Evolutionary conservation across 108 stramenopile species (phyloP), one percentile per base, ranked within the genome.

Genomic region (Discostella stelligeroides): DNA sequence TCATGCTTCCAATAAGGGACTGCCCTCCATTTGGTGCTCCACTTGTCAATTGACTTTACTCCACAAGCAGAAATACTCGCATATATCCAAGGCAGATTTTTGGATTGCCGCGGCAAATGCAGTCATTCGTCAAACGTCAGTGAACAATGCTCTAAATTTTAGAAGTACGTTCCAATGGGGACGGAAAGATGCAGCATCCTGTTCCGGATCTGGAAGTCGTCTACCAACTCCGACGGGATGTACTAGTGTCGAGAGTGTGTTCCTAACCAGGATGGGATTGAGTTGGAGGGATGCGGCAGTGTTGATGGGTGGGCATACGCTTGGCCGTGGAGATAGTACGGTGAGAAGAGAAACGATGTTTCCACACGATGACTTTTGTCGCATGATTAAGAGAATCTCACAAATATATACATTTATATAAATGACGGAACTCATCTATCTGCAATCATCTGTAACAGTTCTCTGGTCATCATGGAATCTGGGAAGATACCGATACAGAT

Each of bases 281-380:
- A 40, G 30, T 21, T 70, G 68, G 60, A 69, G 41, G n/a, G 75
- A 76, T 27, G 68, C 75, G 30, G 68, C 58, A 5, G 72, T 64
- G 27, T 49, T 73, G 34, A 25, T 73, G n/a, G 72, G 72, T 9
- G 72, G 64, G 11, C 72, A 73, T 45, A 73, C 72, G 1, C 40
- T 73, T 15, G 62, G 71, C 0, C 11, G 66, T 12, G 66, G 66
- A 11, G 24, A 40, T 2, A 24, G 25, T 24, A 28, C 23, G 21
- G 49, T 50, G 59, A 62, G 70, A 13, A 21, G 17, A 41, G n/a
- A n/a, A n/a, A n/a, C n/a, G n/a, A n/a, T n/a, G n/a, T n/a, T n/a
- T n/a, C n/a, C n/a, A n/a, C n/a, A n/a, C n/a, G n/a, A n/a, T n/a
- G n/a, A n/a, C n/a, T n/a, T n/a, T n/a, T n/a, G n/a, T n/a, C n/a